Evolutionary conservation across 192 early-diverging fungal genomes (phyloP), one percentile per base, ranked within the genome.

Genomic region (Umbelopsis ramanniana): DNA sequence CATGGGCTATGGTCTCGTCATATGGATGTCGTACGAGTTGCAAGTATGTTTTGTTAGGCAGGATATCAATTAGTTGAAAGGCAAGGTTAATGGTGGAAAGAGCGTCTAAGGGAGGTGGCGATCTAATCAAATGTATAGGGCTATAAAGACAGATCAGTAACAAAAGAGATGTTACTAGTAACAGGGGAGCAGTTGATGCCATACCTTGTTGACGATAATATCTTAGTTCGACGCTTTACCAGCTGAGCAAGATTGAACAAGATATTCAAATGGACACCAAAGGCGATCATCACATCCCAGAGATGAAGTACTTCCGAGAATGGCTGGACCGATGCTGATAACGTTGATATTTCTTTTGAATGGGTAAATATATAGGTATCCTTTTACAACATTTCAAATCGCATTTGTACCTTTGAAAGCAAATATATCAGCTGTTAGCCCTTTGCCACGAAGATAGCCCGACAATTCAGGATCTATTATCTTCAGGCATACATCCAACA

Each of bases 271-370:
- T 98, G 97, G 55, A 96, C 85, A 26, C 97, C 97, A 73, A 88
- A 96, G 0, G 94, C 91, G 66, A 98, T 83, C 69, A 94, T 81
- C 70, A 96, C 93, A 75, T 98, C 97, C 97, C 97, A 98, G 43
- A 98, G 85, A 26, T 87, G 75, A 47, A 98, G 85, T 1, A 94
- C 86, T 85, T 96, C 86, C 26, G 87, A 82, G 54, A 97, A 80
- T 55, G 97, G 97, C 1, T 92, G 94, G 0, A 91, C 92, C 73
- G 92, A 95, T 21, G 96, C 96, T 66, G 86, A 92, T 71, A 98
- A 89, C 3, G 97, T 97, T 86, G 97, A 87, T 12, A 97, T 88
- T 6, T 92, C 93, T 94, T 71, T 53, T 53, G 6, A 71, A 63
- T 15, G 6, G 11, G 40, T 43, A 12, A 12, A 5, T 43, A 43